Evolutionary conservation across 345 rosid genomes (phyloP), one percentile per base, ranked within the genome.

Genomic region (Orychophragmus violaceus): DNA sequence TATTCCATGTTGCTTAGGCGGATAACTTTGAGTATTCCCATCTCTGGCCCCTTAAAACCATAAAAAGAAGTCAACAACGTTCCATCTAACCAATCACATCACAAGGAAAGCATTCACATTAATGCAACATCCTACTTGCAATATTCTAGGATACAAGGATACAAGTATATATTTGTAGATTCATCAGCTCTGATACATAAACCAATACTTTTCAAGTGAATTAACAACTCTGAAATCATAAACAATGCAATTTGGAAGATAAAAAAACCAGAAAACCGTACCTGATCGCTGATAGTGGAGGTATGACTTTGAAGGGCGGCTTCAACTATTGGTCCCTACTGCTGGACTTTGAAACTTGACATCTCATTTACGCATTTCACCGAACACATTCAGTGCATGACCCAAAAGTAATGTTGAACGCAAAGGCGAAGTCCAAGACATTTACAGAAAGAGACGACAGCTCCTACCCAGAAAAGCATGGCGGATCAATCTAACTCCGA

Each of bases 21-120:
- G 41, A 65, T 52, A 65, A 72, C 41, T 58, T 72, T 65, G 71
- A 65, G 41, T 49, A 65, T 59, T 58, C 55, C 13, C 2, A 69
- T 18, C 61, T 29, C 45, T 48, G 41, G 10, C 2, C 41, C 66
- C 32, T 27, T 37, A 51, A n/a, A 42, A 49, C 33, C 29, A 65
- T 50, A 50, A 48, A 29, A 19, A 46, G 30, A 56, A 71, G 59
- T 28, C 76, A 59, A 29, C 67, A 58, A 24, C 33, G 22, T 65
- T 58, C 54, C 29, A 6, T 36, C 64, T 19, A 39, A 50, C 61
- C 62, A 50, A 52, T 27, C 59, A 33, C 51, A 71, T 44, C 24
- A 55, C 39, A 23, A 44, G 62, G 25, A 53, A 46, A 5, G 37
- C 14, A 9, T 16, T 9, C 68, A 39, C 30, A 29, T 59, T 42